Evolutionary conservation across 2,329 filamentous ascomycete genomes (phyloP), one percentile per base, ranked within the genome.

Genomic region (Bipolaris cookei): DNA sequence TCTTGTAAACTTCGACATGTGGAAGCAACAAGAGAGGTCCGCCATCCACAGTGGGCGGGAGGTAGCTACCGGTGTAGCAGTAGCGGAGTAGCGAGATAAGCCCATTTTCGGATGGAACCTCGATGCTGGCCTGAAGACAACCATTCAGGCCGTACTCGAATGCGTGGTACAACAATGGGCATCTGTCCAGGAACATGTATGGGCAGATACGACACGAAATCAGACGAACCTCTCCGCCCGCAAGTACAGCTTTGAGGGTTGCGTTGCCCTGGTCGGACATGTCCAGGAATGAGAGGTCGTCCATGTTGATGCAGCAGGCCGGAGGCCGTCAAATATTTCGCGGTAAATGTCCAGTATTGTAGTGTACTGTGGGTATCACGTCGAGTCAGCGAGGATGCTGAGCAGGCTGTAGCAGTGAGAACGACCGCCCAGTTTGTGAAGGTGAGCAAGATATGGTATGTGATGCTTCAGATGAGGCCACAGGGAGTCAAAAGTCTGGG

Each of bases 1-100:
- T 68, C 46, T 73, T 77, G 59, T 73, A 79, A 18, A 79, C 66
- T 50, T 80, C 70, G 13, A 70, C 75, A 54, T 81, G 79, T 2
- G 75, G 61, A 11, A 81, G 67, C 11, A 81, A 60, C 0, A 74
- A 72, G 8, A 70, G 59, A 35, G 64, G 59, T 28, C 51, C 54
- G 45, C 67, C 56, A 2, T 75, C 71, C 3, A 52, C 43, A 7
- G 59, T 48, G 10, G 59, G 55, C 18, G 68, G 54, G 7, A 74
- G 67, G 58, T 81, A 81, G 46, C 67, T 67, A 37, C 75, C 75
- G 4, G 71, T 74, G 61, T 81, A 80, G 47, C 80, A 66, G 62
- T 71, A 80, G 51, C 78, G 73, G 8, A 80, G 64, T 41, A 82
- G 76, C 6, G 73, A 71, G 28, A 71, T 51, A 16, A 76, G 70